phyloP scores from a whole-genome alignment of 2,329 filamentous ascomycete species.

The Lasiodiplodia theobromae region DNA sequence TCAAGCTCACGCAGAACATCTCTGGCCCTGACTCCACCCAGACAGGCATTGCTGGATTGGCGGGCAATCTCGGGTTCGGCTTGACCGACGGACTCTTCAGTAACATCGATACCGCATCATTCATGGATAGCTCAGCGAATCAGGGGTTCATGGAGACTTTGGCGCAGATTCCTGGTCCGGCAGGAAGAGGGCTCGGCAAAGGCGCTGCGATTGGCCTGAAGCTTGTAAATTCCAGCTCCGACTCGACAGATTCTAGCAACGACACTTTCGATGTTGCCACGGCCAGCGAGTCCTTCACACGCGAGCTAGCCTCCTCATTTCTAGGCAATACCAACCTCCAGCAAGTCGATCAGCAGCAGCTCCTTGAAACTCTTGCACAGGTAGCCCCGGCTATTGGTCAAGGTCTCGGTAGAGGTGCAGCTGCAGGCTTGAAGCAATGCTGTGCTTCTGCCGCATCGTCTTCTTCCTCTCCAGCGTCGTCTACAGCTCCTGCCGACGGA shows the following conservation, averaged over 20 bases:
- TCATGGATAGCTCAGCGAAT: not conserved
- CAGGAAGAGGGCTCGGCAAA: conserved; percentile 12
- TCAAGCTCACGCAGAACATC: conserved; percentile 4
- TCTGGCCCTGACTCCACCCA: conserved; percentile 1
- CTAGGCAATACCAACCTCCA: conserved; percentile 7
- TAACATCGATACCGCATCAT: conserved; percentile 4
- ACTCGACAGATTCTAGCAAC: not conserved
- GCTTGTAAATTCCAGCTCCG: conserved; percentile 6
- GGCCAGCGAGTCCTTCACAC: conserved; percentile 13
- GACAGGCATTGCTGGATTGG: conserved; percentile 6
- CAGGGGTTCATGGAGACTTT: conserved; percentile 15
- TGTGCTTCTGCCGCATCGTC: not conserved
- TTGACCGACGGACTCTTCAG: conserved; percentile 20
- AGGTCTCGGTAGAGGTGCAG: conserved; percentile 16
- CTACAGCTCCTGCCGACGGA: not conserved
- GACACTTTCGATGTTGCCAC: conserved; percentile 5
- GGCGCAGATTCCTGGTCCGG: not conserved
- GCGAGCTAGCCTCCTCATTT: conserved; percentile 10
- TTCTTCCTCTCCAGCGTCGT: not conserved
- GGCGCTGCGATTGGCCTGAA: conserved; percentile 22
- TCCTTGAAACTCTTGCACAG: conserved; percentile 4
- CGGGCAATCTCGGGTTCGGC: conserved; percentile 18
- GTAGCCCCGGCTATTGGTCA: conserved; percentile 7
- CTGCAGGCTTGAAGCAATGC: conserved; percentile 1
- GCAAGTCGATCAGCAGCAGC: conserved; percentile 5